Conservation (phyloP, 352 stramenopile species). For the Pythium phragmiticola region DNA sequence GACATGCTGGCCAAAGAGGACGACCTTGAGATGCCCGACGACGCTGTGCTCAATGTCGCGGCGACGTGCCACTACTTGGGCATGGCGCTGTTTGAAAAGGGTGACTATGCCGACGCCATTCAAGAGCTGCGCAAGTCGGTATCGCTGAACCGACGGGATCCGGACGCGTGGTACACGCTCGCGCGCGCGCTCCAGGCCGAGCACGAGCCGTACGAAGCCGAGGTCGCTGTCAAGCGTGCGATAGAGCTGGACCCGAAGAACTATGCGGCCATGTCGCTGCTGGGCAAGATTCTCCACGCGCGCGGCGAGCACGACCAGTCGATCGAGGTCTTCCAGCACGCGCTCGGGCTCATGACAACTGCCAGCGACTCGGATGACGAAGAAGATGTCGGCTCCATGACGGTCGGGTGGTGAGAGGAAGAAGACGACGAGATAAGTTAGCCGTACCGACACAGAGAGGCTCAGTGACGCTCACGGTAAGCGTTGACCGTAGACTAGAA, state of each 20-base stretch:
- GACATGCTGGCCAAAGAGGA: constrained; percentile 25
- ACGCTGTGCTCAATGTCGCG: constrained; percentile 57
- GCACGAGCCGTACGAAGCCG: constrained; percentile 61
- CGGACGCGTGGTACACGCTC: constrained; percentile 78
- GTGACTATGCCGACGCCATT: constrained; percentile 52
- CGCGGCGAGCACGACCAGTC: constrained; percentile 76
- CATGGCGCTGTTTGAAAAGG: constrained; percentile 65
- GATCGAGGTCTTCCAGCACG: constrained; percentile 74
- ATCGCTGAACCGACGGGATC: constrained; percentile 55
- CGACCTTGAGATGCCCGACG: constrained; percentile 30
- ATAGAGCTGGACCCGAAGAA: constrained; percentile 53
- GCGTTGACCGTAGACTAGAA: constrained; percentile 7
- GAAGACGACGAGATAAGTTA: constrained; percentile 1
- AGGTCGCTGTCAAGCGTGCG: constrained; percentile 58
- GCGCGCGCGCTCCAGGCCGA: constrained; percentile 56
- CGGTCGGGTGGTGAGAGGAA: constrained; percentile 62
- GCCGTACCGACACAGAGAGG: not conserved
- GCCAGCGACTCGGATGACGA: constrained; percentile 66
- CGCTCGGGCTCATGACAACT: constrained; percentile 64
- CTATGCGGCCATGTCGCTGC: constrained; percentile 66
- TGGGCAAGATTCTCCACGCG: constrained; percentile 83
- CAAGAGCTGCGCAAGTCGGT: constrained; percentile 75
- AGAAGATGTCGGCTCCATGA: constrained; percentile 77
- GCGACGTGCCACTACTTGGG: constrained; percentile 75
- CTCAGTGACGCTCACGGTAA: not conserved